Conservation (phyloP, 2,329 filamentous ascomycete species). For the Talaromyces sp. region DNA sequence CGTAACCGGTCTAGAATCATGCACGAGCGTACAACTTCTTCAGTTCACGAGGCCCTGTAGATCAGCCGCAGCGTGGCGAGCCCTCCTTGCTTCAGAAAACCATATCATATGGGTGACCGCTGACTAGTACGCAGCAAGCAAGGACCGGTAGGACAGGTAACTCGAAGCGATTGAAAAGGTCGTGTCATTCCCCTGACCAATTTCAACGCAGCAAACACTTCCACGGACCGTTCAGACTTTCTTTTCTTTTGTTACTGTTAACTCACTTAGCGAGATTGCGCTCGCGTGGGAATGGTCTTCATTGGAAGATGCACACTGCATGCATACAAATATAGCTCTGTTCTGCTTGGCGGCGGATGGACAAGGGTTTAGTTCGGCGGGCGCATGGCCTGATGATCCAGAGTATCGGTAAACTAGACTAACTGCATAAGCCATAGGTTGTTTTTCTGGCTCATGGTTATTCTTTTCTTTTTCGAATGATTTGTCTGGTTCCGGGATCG, state of each 20-base stretch:
- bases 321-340: background rate
- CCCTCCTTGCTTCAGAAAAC: background rate
- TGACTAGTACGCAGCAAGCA: background rate
- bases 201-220: background rate
- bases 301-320: slow-evolving; percentile 7
- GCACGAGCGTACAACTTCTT: background rate
- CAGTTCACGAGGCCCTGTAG: slow-evolving; percentile 14
- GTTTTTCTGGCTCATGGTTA: background rate
- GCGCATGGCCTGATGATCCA: slow-evolving; percentile 3
- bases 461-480: background rate
- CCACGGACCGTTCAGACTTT: background rate
- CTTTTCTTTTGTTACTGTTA: background rate
- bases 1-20: slow-evolving; percentile 11
- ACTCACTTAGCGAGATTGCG: slow-evolving; percentile 7
- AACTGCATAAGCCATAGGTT: background rate
- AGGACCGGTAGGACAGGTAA: background rate
- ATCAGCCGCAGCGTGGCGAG: slow-evolving; percentile 16
- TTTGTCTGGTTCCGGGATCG: background rate
- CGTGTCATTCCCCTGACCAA: background rate
- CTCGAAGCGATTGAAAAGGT: background rate
- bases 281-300: slow-evolving; percentile 2
- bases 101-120: background rate
- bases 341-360: background rate
- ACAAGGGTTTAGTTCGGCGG: background rate
- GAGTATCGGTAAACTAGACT: slow-evolving; percentile 5